A percentile compares a stretch with the other conserved stretches of the same genome.
phyloP scores from a whole-genome alignment of 768 basidiomycete genomes.

The Mycena venus region DNA sequence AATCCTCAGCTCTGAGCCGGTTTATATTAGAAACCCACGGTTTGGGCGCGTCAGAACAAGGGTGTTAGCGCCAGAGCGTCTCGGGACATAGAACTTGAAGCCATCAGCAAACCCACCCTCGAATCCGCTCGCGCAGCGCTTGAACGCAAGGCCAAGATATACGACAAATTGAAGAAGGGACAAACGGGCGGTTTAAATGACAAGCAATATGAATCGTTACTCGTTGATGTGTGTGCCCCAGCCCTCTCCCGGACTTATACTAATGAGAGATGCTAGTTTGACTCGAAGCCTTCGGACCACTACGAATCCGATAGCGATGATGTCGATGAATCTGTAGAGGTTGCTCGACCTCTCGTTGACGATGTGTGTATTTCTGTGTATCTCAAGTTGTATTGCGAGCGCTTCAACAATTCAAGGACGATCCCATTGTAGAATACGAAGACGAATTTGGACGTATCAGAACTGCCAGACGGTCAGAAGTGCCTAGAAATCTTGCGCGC shows the following conservation, averaged over 20 bases:
- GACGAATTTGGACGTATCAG: conserved; percentile 90
- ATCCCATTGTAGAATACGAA: conserved; percentile 87
- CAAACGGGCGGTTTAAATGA: conserved; percentile 85
- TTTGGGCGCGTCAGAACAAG: conserved; percentile 84
- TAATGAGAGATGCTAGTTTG: conserved; percentile 65
- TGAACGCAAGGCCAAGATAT: conserved; percentile 84
- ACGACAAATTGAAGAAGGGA: conserved; percentile 83
- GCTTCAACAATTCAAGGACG: conserved; percentile 61
- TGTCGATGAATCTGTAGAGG: conserved; percentile 80
- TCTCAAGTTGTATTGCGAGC: background rate
- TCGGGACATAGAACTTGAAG: conserved; percentile 81
- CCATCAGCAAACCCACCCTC: conserved; percentile 74
- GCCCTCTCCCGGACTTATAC: background rate
- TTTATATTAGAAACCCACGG: conserved; percentile 73
- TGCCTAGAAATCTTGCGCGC: conserved; percentile 75
- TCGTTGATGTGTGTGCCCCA: conserved; percentile 72
- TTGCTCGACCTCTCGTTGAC: conserved; percentile 68
- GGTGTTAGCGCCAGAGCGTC: conserved; percentile 75
- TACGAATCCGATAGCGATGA: conserved; percentile 83
- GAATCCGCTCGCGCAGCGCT: conserved; percentile 80
- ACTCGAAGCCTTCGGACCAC: conserved; percentile 63
- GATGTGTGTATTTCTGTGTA: conserved; percentile 58
- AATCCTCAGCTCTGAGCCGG: background rate
- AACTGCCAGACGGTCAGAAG: conserved; percentile 78
- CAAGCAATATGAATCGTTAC: conserved; percentile 75